These are phyloP conservation scores for Thermoascus crustaceus DNA, from an alignment of 2,329 filamentous ascomycete genomes.

Conservation along the genomic window DNA sequence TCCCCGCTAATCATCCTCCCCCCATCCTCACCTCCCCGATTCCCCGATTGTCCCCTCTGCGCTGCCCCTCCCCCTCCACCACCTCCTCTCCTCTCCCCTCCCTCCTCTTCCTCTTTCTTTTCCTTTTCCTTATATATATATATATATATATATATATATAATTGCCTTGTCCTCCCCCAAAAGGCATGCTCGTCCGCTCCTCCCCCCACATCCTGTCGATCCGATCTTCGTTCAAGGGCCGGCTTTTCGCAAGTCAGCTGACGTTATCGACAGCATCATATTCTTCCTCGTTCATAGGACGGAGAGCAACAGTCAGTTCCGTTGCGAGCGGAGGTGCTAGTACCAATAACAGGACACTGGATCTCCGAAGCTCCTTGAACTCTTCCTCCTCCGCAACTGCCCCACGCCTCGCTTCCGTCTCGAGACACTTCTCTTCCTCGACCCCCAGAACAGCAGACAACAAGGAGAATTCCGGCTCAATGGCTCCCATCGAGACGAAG, in stretches of 20 bases:
- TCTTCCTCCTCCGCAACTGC: slow-evolving; percentile 2
- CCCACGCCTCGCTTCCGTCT: slow-evolving; percentile 31
- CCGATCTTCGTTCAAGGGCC: slow-evolving; percentile 4
- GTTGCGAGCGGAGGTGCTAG: background rate
- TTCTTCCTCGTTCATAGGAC: background rate
- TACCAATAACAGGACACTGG: slow-evolving; percentile 1
- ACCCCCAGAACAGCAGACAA: slow-evolving; percentile 4
- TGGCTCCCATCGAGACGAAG: slow-evolving; percentile 40
- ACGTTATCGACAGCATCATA: background rate
- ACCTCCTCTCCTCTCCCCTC: background rate
- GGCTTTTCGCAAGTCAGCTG: background rate
- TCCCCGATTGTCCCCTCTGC: background rate
- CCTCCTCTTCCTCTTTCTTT: background rate
- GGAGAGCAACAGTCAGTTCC: background rate
- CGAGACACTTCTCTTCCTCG: slow-evolving; percentile 34
- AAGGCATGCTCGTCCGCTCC: slow-evolving; percentile 6
- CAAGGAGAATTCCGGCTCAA: slow-evolving; percentile 23
- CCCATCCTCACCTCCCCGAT: too few species aligned
- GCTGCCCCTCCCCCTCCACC: background rate
- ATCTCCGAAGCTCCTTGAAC: slow-evolving; percentile 2
- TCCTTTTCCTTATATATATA: slow-evolving; percentile 1
- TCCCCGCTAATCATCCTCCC: too few species aligned
- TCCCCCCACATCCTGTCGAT: slow-evolving; percentile 4
- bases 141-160: too few species aligned
- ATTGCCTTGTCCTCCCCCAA: background rate